These are phyloP conservation scores for Wickerhamomyces sp. DNA, from an alignment of 1,139 yeast species.

Conservation along the genomic window DNA sequence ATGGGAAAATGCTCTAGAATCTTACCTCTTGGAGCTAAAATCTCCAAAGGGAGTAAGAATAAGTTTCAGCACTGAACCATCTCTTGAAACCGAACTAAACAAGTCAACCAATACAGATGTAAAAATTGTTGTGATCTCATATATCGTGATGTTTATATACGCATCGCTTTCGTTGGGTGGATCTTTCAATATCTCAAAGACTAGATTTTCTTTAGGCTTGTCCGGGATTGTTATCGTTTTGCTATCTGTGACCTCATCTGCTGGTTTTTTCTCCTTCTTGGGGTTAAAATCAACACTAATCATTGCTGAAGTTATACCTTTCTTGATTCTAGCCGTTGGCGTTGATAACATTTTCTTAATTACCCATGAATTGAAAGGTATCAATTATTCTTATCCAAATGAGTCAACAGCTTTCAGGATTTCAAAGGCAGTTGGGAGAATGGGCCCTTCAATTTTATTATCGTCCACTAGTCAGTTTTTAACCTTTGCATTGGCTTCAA, in stretches of 20 bases:
- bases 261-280: conserved; percentile 70
- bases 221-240: conserved; percentile 79
- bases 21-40: conserved; percentile 44
- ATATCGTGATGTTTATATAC: conserved; percentile 83
- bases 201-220: conserved; percentile 73
- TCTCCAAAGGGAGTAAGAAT: conserved; percentile 50
- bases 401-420: conserved; percentile 51
- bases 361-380: conserved; percentile 67
- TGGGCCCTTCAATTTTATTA: conserved; percentile 84
- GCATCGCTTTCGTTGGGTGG: conserved; percentile 83
- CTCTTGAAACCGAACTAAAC: conserved; percentile 79
- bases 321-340: conserved; percentile 87
- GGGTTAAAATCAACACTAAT: conserved; percentile 85
- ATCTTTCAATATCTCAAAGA: conserved; percentile 42
- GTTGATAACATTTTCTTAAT: conserved; percentile 89
- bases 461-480: conserved; percentile 73
- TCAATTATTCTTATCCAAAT: conserved; percentile 42
- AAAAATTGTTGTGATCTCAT: conserved; percentile 65
- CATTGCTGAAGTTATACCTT: conserved; percentile 97
- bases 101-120: conserved; percentile 79
- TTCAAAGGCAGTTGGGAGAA: conserved; percentile 57
- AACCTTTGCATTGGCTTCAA: conserved; percentile 74
- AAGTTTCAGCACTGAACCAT: conserved; percentile 77
- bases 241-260: conserved; percentile 73
- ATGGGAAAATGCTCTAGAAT: conserved; percentile 67